Percentiles rank a stretch among this genome's conserved stretches.
phyloP scores from a whole-genome alignment of 345 rosid genomes.

The Brassica incana region DNA sequence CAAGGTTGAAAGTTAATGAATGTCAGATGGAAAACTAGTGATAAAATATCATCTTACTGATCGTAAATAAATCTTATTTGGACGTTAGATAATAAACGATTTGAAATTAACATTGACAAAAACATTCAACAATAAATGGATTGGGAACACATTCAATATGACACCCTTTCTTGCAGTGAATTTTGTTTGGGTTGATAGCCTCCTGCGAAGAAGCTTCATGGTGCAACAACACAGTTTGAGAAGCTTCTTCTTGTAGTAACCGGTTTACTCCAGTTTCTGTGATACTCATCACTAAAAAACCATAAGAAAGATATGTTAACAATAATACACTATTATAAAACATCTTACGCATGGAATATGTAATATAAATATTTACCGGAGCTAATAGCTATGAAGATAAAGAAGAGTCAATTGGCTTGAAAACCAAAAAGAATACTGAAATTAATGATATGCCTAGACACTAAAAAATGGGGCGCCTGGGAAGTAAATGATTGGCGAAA shows the following conservation, averaged over 20 bases:
- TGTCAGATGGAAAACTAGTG: too few species aligned
- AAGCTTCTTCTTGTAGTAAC: neutral
- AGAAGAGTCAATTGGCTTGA: too few species aligned
- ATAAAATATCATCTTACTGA: neutral
- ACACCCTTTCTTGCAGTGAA: neutral
- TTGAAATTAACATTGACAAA: neutral
- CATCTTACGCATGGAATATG: too few species aligned
- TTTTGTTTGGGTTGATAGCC: neutral
- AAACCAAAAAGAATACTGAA: too few species aligned
- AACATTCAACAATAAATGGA: neutral
- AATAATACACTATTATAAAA: too few species aligned
- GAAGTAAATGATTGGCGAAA: too few species aligned
- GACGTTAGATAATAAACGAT: neutral
- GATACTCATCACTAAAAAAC: neutral
- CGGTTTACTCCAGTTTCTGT: neutral
- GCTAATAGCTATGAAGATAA: too few species aligned
- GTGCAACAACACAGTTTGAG: neutral
- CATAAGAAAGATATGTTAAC: neutral
- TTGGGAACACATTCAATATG: neutral
- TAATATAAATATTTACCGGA: too few species aligned
- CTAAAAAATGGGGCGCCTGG: too few species aligned
- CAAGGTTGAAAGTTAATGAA: too few species aligned
- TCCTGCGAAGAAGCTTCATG: neutral
- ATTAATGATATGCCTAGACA: too few species aligned
- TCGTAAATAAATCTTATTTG: neutral